Base-by-base conservation (phyloP, 345 rosid genomes). In the Litchi chinensis region DNA sequence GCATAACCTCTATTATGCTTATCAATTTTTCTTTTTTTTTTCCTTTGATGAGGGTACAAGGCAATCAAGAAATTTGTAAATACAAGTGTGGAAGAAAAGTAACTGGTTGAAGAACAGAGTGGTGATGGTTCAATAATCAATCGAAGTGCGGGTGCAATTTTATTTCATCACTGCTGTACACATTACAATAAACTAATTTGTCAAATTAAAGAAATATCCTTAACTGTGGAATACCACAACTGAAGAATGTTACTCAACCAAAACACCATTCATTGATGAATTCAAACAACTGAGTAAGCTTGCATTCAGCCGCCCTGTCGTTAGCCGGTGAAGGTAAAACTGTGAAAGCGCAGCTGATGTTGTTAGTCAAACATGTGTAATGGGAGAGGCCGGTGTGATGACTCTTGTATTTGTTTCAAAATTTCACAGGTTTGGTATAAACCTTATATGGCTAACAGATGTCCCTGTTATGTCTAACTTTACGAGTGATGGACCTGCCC, bases 401-500 rank as follows among this genome's bases (percentile, higher is more conserved):
- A 19, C 56, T 28, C 69, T 10, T 63, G 39, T 41, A 59, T 46
- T 37, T 72, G 40, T 72, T 19, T 72, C 32, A 2, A 10, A 54
- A 21, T 54, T 26, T n/a, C 12, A 46, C 12, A 46, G 52, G 4
- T 57, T 11, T 2, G 10, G 32, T 6, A 73, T 21, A 57, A 57
- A n/a, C 10, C 26, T 48, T 19, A 22, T 59, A 54, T 46, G 76
- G 79, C 88, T 81, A 92, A 70, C 92, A 84, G 40, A 87, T 83
- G 80, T 85, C 50, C 67, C 73, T 71, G 63, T 73, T 60, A 81
- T 85, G 92, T 82, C 97, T 90, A 50, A 70, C 75, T 85, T 82
- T 94, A 52, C 98, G 95, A 26, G 92, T 86, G 79, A 96, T 87
- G 71, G 98, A 94, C 77, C 98, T 89, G 74, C 99, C 99, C 99